Evolutionary conservation across 2,329 filamentous ascomycete genomes (phyloP).

Genomic region (Hypoxylon sp.): DNA sequence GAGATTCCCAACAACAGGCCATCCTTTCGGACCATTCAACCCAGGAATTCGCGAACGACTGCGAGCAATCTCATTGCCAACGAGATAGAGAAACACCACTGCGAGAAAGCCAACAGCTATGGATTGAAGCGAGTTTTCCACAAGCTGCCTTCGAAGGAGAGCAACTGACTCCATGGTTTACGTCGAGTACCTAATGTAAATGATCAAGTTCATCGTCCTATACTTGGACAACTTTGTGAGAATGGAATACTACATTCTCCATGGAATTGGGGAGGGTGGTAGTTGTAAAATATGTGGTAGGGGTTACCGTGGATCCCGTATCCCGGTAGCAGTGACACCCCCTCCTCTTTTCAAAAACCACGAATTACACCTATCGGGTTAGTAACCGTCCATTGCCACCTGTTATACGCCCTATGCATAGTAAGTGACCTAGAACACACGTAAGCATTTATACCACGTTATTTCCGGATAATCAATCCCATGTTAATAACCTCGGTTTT

Average conservation of each 20-base stretch:
- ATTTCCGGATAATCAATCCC: background rate
- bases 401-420: slow-evolving; percentile 3
- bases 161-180: slow-evolving; percentile 39
- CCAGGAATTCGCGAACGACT: slow-evolving; percentile 48
- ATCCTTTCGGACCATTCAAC: slow-evolving; percentile 49
- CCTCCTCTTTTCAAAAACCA: slow-evolving; percentile 1
- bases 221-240: background rate
- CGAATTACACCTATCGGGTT: slow-evolving; percentile 7
- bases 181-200: background rate
- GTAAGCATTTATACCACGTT: background rate
- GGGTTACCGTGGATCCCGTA: slow-evolving; percentile 19
- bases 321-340: slow-evolving; percentile 11
- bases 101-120: slow-evolving; percentile 23
- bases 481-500: background rate
- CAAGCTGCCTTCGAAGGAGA: slow-evolving; percentile 2
- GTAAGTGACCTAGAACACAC: background rate
- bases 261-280: slow-evolving; percentile 3
- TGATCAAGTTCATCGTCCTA: background rate
- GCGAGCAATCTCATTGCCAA: slow-evolving; percentile 50
- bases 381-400: slow-evolving; percentile 17
- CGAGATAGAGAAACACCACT: slow-evolving; percentile 41
- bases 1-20: slow-evolving; percentile 71
- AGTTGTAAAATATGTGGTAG: background rate
- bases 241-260: background rate
- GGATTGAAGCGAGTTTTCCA: slow-evolving; percentile 21